Evolutionary conservation across 257 asterid genomes (phyloP), one percentile per base, ranked within the genome.

Genomic region (Ehretia macrophylla): DNA sequence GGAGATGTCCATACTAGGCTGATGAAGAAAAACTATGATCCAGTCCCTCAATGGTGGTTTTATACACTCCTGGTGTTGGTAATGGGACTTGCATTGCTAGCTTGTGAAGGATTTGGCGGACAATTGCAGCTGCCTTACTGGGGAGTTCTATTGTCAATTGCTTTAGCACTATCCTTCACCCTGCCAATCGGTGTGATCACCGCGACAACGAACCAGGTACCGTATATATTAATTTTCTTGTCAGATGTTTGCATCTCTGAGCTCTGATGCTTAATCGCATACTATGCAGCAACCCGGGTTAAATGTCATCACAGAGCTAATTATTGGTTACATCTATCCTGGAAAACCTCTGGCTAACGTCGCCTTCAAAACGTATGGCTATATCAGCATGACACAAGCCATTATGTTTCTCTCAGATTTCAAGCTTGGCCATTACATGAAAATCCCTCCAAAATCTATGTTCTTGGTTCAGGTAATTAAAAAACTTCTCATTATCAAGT

Each of bases 41-140:
- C 79, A 21, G 93, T 84, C n/a, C 92, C 92, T 19, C 88, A 81
- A 18, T 84, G 94, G 94, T 85, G 94, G 90, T 85, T 85, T 27
- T 69, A 80, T 61, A 8, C 67, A 17, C 69, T 85, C 32, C 65
- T 82, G 55, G 0, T 77, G 8, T 10, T 78, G 32, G 84, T 82
- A 10, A 17, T 70, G 0, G 83, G 64, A 10, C 10, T 82, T 39
- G 73, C 87, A 14, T 40, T 85, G 27, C 58, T 73, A 13, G 64
- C 86, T 11, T 84, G 88, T 17, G 83, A 81, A 68, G 86, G 88
- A 13, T 79, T 84, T n/a, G 78, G 77, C 0, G 60, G 79, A 62
- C 78, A 82, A 20, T 46, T 85, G 42, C 94, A 82, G 77, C 89
- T 85, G 32, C 94, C 94, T 59, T 77, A 73, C 22, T 85, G 94